These are phyloP conservation scores for Urostyla sp. DNA, from an alignment of 73 alveolate species.

Conservation along the genomic window DNA sequence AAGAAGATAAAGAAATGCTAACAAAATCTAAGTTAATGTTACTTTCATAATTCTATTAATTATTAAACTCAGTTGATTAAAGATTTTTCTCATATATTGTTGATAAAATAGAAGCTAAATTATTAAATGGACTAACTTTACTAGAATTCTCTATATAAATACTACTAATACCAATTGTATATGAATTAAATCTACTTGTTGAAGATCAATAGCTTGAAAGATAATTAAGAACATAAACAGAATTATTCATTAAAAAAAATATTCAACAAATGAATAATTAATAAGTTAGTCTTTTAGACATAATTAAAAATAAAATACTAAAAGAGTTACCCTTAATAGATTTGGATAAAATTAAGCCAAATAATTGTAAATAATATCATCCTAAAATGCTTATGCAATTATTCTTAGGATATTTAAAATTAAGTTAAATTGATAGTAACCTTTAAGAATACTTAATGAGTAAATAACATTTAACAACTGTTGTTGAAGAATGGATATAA, in stretches of 20 bases:
- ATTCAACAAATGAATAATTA: too few species aligned
- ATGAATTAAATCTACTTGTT: conserved; percentile 30
- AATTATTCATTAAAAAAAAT: conserved; percentile 3
- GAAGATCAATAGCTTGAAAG: conserved; percentile 55
- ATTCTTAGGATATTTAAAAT: conserved; percentile 39
- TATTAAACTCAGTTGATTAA: conserved; percentile 25
- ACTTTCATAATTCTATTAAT: conserved; percentile 20
- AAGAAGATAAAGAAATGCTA: conserved; percentile 46
- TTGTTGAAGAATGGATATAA: conserved; percentile 57
- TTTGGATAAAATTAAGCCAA: conserved; percentile 24
- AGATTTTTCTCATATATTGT: background rate
- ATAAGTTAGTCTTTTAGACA: too few species aligned
- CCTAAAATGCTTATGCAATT: conserved; percentile 44
- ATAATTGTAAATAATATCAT: conserved; percentile 18
- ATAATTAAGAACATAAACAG: conserved; percentile 10
- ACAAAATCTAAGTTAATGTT: conserved; percentile 38
- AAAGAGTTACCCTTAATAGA: background rate
- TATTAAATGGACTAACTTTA: background rate
- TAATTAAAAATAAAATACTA: too few species aligned
- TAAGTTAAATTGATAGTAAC: conserved; percentile 4
- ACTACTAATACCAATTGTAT: conserved; percentile 10
- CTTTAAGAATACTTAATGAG: background rate
- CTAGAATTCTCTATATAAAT: conserved; percentile 10
- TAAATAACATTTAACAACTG: background rate
- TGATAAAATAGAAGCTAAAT: background rate